Base-by-base conservation (phyloP, 164 flowering plant genomes). In the Amborella trichopoda region DNA sequence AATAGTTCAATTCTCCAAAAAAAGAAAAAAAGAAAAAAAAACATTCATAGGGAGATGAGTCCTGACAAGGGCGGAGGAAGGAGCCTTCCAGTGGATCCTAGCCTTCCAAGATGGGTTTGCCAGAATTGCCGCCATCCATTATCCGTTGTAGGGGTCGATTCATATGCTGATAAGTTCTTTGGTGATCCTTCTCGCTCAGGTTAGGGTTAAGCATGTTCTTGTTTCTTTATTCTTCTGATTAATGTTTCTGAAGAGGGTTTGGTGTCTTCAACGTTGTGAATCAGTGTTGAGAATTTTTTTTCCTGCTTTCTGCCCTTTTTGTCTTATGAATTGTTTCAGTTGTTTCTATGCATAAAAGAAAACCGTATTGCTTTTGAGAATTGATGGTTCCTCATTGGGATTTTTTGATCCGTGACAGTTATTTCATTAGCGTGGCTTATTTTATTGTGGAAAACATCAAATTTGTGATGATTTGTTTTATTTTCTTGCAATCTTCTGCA, bases 71-170 rank as follows among this genome's bases (percentile, higher is more conserved):
- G 75, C 5, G 70, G 64, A 46, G 71, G 74, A 21, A 68, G 83
- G 56, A 56, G 52, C 49, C 63, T 77, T 5, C 73, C 80, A 16
- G 84, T 70, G 33, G 96, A 91, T 57, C 96, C 90, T 26, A 84
- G 66, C 54, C 69, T 82, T 0, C 99, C 94, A 1, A 65, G 83
- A 64, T 87, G 80, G 82, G 69, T 67, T 1, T 91, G 99, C 59
- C 99, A 87, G 67, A 82, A 81, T 61, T 84, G 99, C 52, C 94
- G 73, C 44, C 76, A 87, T 51, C 30, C 66, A 37, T 83, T 91
- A 49, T 74, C 70, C 72, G 54, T 91, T 73, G 82, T 65, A 49
- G 96, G 95, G 56, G 83, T 73, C 61, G 99, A 87, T 59, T 76
- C 94, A 16, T 76, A 79, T 62, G 82, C 90, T 46, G 95, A 82